Conservation (phyloP, 2,329 filamentous ascomycete genomes). For the Ceratocystis destructans region DNA sequence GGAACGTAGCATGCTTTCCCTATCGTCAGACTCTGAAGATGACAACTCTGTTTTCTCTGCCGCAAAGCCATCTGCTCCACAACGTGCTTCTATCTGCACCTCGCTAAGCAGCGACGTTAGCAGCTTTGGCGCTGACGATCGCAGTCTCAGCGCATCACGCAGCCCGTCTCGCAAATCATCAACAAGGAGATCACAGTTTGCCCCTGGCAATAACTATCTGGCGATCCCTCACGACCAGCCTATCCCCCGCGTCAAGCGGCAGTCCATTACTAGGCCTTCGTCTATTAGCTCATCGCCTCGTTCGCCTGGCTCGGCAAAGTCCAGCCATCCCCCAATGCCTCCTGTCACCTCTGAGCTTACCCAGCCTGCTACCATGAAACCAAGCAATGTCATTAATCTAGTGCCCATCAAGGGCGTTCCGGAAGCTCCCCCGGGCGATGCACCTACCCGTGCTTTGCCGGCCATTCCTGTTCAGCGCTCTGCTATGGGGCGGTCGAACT, state of each 20-base stretch:
- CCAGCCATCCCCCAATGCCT: slow-evolving; percentile 4
- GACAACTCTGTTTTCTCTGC: slow-evolving; percentile 25
- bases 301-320: slow-evolving; percentile 10
- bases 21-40: slow-evolving; percentile 46
- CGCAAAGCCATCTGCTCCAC: slow-evolving; percentile 14
- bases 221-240: slow-evolving; percentile 27
- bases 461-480: slow-evolving; percentile 13
- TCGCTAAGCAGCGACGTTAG: slow-evolving; percentile 17
- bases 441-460: slow-evolving; percentile 17
- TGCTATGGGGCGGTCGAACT: slow-evolving; percentile 20
- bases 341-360: slow-evolving; percentile 6
- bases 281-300: slow-evolving; percentile 24
- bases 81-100: slow-evolving; percentile 18
- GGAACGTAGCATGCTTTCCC: slow-evolving; percentile 41
- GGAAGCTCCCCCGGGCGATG: slow-evolving; percentile 5
- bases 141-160: slow-evolving; percentile 1
- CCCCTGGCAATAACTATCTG: slow-evolving; percentile 31
- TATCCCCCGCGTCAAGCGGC: slow-evolving; percentile 10
- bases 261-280: slow-evolving; percentile 24
- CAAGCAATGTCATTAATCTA: slow-evolving; percentile 9
- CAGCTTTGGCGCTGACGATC: slow-evolving; percentile 14
- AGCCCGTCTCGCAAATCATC: slow-evolving; percentile 26
- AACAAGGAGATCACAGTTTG: slow-evolving; percentile 30
- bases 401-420: slow-evolving; percentile 9
- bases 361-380: neutral